These are phyloP conservation scores for Nowakowskiella sp. DNA, from an alignment of 192 early-diverging fungal species.

Conservation along the genomic window DNA sequence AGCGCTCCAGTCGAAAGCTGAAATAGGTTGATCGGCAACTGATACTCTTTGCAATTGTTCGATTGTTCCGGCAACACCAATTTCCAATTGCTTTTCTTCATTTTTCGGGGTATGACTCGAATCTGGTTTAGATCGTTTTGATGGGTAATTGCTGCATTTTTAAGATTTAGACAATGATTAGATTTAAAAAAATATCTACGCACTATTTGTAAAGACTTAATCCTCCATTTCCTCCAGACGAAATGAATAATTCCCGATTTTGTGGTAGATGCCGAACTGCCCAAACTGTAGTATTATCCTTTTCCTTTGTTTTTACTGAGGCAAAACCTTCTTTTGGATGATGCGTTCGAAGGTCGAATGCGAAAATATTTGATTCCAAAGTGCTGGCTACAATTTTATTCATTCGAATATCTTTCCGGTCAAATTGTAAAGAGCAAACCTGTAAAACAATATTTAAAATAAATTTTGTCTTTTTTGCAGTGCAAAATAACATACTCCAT, in stretches of 20 bases:
- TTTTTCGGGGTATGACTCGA: constrained; percentile 20
- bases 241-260: constrained; percentile 56
- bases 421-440: constrained; percentile 46
- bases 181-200: background rate
- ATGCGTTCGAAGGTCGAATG: constrained; percentile 49
- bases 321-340: constrained; percentile 41
- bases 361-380: constrained; percentile 41
- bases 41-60: constrained; percentile 34
- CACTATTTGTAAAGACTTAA: constrained; percentile 57
- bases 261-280: constrained; percentile 54
- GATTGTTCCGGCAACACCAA: constrained; percentile 27
- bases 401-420: constrained; percentile 47
- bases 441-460: constrained; percentile 5
- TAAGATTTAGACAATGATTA: background rate
- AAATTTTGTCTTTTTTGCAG: too few species aligned
- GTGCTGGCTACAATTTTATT: constrained; percentile 49
- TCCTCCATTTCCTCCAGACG: constrained; percentile 49
- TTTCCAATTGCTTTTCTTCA: constrained; percentile 18
- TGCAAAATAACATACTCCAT: constrained; percentile 40
- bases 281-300: constrained; percentile 58
- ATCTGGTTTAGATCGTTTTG: constrained; percentile 28
- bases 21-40: constrained; percentile 60
- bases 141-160: constrained; percentile 40
- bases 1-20: constrained; percentile 56
- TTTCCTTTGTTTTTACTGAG: constrained; percentile 30